These are phyloP conservation scores for Trichoderma polysporum DNA, from an alignment of 2,329 filamentous ascomycete species.

Conservation along the genomic window DNA sequence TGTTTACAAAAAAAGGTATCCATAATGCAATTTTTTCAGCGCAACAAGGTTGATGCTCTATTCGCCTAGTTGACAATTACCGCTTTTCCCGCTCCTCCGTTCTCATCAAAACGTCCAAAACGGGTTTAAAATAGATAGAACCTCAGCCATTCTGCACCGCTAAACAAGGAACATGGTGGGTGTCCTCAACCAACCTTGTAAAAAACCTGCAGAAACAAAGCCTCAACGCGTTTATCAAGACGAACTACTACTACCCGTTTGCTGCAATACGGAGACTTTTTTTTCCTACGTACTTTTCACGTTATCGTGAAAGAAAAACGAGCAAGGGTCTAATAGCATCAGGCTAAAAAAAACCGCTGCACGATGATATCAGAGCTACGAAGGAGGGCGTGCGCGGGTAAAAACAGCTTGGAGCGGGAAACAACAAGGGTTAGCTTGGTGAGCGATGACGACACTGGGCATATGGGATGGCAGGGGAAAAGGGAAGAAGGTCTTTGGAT, in stretches of 20 bases:
- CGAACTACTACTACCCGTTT: not conserved
- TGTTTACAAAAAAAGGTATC: not conserved
- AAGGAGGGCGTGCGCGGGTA: constrained; percentile 11
- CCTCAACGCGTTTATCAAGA: not conserved
- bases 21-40: not conserved
- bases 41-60: not conserved
- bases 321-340: constrained; percentile 12
- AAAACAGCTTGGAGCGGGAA: not conserved
- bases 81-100: not conserved
- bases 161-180: not conserved
- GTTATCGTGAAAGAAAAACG: not conserved
- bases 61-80: not conserved
- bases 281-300: not conserved
- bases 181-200: not conserved
- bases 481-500: not conserved
- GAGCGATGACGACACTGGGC: constrained; percentile 5
- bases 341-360: constrained; percentile 8
- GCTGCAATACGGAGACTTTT: not conserved
- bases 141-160: not conserved
- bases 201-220: not conserved
- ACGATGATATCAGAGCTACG: constrained; percentile 16
- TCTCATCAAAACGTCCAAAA: not conserved
- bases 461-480: not conserved
- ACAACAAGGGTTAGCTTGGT: not conserved
- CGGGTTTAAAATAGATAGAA: not conserved